Evolutionary conservation across 306 rosid genomes (phyloP), one percentile per base, ranked within the genome.

Genomic region (Fragaria iinumae): DNA sequence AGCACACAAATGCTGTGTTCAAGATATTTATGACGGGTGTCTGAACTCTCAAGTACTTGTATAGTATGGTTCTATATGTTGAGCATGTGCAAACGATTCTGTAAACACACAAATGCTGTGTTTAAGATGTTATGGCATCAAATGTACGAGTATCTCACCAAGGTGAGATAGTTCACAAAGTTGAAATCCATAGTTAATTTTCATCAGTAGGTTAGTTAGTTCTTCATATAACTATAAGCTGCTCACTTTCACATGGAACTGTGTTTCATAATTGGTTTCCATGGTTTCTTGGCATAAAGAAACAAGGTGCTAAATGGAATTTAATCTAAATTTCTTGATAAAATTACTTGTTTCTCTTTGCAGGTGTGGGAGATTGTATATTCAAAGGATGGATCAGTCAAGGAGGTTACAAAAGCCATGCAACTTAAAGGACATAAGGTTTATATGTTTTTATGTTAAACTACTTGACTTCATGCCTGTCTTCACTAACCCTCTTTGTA

Each of bases 351-450:
- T 18, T 52, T 72, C 29, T 9, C 74, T 65, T 79, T 80, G 74
- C 84, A 96, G 99, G 83, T 96, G 66, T 96, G 99, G 99, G 99
- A 96, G 86, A 83, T 96, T 50, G 87, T 90, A 50, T 96, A 87
- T 87, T 87, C 93, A 5, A 96, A 96, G 87, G 99, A 89, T 85
- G 99, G 99, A 85, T 92, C 96, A 6, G 94, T 83, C 75, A 96
- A 91, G 91, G 98, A 96, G 88, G 89, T 96, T 90, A 59, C 87
- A 83, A 93, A 77, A 50, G 98, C 78, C 68, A 96, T 96, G 99
- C 99, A 96, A 89, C 97, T 96, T 55, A 96, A 96, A 87, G 99
- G 99, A 72, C 99, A 96, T 72, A 93, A 96, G 99, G 99, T 96
- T 96, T 81, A 72, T 74, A 55, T 71, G 14, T 80, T 72, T 27